These are phyloP conservation scores for Annulohypoxylon bovei DNA, from an alignment of 495 filamentous ascomycete genomes.

Conservation along the genomic window DNA sequence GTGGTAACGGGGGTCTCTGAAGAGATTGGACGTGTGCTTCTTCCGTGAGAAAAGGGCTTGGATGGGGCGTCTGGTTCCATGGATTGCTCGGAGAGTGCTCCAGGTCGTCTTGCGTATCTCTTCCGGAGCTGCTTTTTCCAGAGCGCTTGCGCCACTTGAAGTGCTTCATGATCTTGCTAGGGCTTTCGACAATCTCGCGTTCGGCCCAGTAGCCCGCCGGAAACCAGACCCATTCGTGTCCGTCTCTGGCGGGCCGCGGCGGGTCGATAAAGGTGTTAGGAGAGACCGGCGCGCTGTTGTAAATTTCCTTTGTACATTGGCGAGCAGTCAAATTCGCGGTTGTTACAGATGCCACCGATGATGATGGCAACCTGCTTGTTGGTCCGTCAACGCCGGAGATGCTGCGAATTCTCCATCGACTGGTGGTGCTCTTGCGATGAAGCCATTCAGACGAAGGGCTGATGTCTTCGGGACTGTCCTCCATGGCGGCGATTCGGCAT, in stretches of 20 bases:
- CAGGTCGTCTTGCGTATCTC: slow-evolving; percentile 25
- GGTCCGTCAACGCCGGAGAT: slow-evolving; percentile 44
- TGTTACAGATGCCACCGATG: slow-evolving; percentile 21
- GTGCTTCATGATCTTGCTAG: slow-evolving; percentile 44
- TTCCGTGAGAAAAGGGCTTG: slow-evolving; percentile 50
- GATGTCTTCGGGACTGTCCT: slow-evolving; percentile 26
- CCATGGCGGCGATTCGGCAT: slow-evolving; percentile 18
- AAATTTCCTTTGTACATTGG: slow-evolving; percentile 19
- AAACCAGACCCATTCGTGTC: slow-evolving; percentile 66
- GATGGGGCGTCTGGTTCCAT: slow-evolving; percentile 33
- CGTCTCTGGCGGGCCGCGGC: slow-evolving; percentile 58
- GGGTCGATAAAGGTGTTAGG: slow-evolving; percentile 50
- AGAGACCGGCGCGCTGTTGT: slow-evolving; percentile 19
- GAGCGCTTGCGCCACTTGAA: slow-evolving; percentile 54
- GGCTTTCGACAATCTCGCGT: slow-evolving; percentile 49
- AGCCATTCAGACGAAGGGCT: slow-evolving; percentile 35
- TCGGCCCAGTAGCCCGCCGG: slow-evolving; percentile 66
- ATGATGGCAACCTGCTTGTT: slow-evolving; percentile 34
- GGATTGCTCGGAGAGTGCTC: slow-evolving; percentile 15
- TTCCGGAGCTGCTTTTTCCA: slow-evolving; percentile 47
- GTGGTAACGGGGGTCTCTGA: slow-evolving; percentile 34
- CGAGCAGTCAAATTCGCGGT: slow-evolving; percentile 9
- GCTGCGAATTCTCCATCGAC: slow-evolving; percentile 35
- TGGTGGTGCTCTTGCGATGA: slow-evolving; percentile 23
- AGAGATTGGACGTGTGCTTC: slow-evolving; percentile 48